Evolutionary conservation across 805 yeast genomes (phyloP).

Genomic region (Yarrowia keelungensis): DNA sequence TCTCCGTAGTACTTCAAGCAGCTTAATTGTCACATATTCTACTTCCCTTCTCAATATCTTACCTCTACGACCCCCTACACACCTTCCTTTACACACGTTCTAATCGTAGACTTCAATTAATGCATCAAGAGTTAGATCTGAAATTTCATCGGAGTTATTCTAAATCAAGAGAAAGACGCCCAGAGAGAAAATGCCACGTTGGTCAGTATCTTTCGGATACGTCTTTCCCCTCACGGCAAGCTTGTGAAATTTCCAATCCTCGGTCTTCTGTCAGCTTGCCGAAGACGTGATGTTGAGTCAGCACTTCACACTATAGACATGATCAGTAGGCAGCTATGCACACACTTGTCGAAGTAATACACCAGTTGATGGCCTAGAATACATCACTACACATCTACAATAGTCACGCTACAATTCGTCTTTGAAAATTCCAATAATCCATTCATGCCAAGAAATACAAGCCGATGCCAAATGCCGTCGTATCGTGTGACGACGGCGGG

Average conservation of each 20-base stretch:
- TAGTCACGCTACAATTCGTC: background rate
- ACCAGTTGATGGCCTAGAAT: too few relatives aligned
- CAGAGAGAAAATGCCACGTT: background rate
- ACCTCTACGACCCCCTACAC: background rate
- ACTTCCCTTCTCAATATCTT: too few relatives aligned
- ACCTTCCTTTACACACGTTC: too few relatives aligned
- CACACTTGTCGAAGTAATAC: too few relatives aligned
- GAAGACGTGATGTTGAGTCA: too few relatives aligned
- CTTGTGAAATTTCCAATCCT: too few relatives aligned
- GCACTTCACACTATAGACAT: too few relatives aligned
- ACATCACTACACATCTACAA: too few relatives aligned
- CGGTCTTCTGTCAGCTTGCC: background rate
- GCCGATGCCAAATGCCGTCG: constrained; percentile 34
- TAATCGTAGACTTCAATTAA: background rate
- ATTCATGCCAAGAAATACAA: constrained; percentile 37
- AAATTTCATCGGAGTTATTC: constrained; percentile 1
- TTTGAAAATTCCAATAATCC: constrained; percentile 22
- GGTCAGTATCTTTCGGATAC: background rate
- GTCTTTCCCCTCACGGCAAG: too few relatives aligned
- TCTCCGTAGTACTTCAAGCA: too few relatives aligned
- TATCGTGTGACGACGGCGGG: constrained; percentile 32
- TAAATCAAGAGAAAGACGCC: background rate
- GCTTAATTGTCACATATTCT: too few relatives aligned
- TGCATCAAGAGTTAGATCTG: constrained; percentile 15
- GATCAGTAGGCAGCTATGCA: too few relatives aligned